Evolutionary conservation across 1,284 basidiomycete genomes (phyloP).

Genomic region (Boletus semigastroideus): DNA sequence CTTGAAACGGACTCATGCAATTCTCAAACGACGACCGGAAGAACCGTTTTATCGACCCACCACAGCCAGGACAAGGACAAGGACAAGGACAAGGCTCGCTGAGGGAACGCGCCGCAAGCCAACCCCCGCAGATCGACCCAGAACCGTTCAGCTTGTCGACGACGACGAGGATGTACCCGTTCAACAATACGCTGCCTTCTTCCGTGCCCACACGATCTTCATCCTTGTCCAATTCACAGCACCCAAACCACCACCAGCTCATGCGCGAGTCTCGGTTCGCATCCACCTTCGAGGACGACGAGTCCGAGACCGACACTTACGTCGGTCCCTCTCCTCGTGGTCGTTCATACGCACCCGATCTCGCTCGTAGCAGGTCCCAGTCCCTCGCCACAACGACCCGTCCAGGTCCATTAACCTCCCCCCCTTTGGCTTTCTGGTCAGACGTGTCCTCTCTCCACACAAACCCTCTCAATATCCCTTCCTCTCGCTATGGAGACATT

Average conservation of each 20-base stretch:
- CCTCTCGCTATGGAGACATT: conserved; percentile 53
- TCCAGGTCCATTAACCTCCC: conserved; percentile 47
- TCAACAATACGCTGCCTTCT: conserved; percentile 38
- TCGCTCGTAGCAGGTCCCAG: conserved; percentile 71
- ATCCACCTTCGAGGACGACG: conserved; percentile 74
- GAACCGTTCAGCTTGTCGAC: neutral
- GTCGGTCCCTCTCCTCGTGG: conserved; percentile 53
- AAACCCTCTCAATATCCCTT: conserved; percentile 56
- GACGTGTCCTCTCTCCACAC: conserved; percentile 42
- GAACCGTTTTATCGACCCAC: conserved; percentile 48
- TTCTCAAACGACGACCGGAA: neutral
- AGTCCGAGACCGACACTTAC: conserved; percentile 58
- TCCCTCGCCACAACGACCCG: conserved; percentile 62
- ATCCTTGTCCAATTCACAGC: conserved; percentile 60
- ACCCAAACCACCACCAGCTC: conserved; percentile 32
- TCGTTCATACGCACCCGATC: conserved; percentile 55
- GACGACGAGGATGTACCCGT: conserved; percentile 34
- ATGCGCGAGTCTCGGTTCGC: conserved; percentile 65
- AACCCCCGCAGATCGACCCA: neutral
- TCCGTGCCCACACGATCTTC: conserved; percentile 60
- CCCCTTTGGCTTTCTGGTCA: conserved; percentile 52
- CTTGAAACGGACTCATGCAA: too few species aligned
- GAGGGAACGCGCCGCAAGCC: neutral
- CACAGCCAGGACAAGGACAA: too few species aligned
- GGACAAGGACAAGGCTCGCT: neutral